Evolutionary conservation across 2,329 filamentous ascomycete genomes (phyloP).

Genomic region (Aspergillus floridensis): DNA sequence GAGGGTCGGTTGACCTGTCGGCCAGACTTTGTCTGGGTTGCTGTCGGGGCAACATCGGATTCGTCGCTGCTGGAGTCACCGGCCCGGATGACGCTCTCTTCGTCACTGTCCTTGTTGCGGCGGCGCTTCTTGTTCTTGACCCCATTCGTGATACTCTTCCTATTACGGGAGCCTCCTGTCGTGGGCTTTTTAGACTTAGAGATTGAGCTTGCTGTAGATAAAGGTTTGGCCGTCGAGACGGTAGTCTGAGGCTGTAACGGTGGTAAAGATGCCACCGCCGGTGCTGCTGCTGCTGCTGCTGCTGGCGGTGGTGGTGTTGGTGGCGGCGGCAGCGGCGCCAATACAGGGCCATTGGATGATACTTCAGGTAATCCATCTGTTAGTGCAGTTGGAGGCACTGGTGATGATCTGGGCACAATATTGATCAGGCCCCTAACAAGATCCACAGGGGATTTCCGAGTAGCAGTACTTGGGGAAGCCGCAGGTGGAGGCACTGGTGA

Average conservation of each 20-base stretch:
- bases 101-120: constrained; percentile 29
- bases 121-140: constrained; percentile 23
- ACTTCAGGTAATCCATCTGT: background rate
- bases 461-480: constrained; percentile 4
- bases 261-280: background rate
- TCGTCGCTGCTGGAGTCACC: constrained; percentile 40
- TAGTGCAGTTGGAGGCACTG: background rate
- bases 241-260: constrained; percentile 9
- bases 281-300: background rate
- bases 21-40: constrained; percentile 72
- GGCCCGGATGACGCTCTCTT: constrained; percentile 33
- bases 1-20: constrained; percentile 64
- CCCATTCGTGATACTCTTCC: constrained; percentile 15
- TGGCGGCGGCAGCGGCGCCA: background rate
- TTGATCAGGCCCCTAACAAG: constrained; percentile 6
- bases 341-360: background rate
- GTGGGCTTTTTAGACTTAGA: constrained; percentile 14
- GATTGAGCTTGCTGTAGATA: constrained; percentile 2
- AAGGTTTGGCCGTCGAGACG: constrained; percentile 7
- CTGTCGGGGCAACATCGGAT: constrained; percentile 52
- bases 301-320: too few species aligned
- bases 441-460: constrained; percentile 6
- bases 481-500: background rate
- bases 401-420: constrained; percentile 16
- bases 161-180: constrained; percentile 14